A percentile compares a stretch with the other conserved stretches of the same genome.
phyloP scores from a whole-genome alignment of 768 basidiomycete genomes.

The Naganishia friedmannii region DNA sequence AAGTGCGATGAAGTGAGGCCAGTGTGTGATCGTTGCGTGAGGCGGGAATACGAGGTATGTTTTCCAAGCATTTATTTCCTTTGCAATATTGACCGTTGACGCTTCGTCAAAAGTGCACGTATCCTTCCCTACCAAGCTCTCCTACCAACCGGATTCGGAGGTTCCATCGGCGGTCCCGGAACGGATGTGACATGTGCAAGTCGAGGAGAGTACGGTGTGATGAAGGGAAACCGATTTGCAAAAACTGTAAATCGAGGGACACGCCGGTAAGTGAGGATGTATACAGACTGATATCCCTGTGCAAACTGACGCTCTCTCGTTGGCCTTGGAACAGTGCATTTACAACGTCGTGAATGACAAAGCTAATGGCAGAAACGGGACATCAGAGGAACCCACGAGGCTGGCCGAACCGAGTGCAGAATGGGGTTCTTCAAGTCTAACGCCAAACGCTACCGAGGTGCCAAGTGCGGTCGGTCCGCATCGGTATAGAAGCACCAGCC shows the following conservation, averaged over 20 bases:
- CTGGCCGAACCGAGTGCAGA: not conserved
- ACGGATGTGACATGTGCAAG: conserved; percentile 18
- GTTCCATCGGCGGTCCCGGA: conserved; percentile 18
- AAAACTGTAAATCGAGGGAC: conserved; percentile 11
- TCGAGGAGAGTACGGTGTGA: conserved; percentile 17
- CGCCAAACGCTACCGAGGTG: not conserved
- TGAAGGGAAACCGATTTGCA: conserved; percentile 15
- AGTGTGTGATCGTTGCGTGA: conserved; percentile 4
- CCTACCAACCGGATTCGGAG: conserved; percentile 7
- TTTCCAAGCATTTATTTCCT: not conserved
- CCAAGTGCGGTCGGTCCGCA: not conserved
- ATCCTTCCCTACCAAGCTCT: not conserved
- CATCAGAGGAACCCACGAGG: not conserved
- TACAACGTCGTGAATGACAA: not conserved
- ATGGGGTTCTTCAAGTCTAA: not conserved
- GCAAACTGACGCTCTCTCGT: not conserved
- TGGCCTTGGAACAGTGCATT: not conserved
- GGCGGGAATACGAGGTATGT: conserved; percentile 14
- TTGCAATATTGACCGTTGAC: not conserved
- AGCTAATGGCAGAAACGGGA: not conserved
- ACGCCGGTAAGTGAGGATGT: not conserved
- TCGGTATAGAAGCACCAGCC: not conserved
- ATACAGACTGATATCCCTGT: not conserved
- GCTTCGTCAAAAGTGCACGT: not conserved
- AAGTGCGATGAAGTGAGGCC: conserved; percentile 25